Evolutionary conservation across 1,284 basidiomycete genomes (phyloP).

Genomic region (Peniophora sp.): DNA sequence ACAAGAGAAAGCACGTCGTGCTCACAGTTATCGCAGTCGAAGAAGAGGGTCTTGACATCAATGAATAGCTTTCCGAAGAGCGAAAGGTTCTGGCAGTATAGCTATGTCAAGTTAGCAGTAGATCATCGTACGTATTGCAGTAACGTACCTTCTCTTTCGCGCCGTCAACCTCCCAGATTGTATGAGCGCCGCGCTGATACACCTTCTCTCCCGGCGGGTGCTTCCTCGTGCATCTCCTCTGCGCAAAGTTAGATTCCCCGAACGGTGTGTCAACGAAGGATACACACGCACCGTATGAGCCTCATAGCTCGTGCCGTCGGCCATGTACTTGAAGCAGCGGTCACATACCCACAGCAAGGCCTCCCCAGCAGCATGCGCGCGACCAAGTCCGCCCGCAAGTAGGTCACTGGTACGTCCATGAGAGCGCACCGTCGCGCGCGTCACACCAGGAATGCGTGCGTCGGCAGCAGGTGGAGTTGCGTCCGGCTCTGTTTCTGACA

Average conservation of each 20-base stretch:
- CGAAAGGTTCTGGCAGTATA: conserved; percentile 94
- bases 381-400: conserved; percentile 52
- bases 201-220: conserved; percentile 88
- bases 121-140: conserved; percentile 1
- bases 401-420: conserved; percentile 68
- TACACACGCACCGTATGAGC: conserved; percentile 56
- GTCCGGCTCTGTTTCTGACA: conserved; percentile 55
- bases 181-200: conserved; percentile 85
- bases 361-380: conserved; percentile 40
- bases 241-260: conserved; percentile 9
- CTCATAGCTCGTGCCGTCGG: conserved; percentile 65
- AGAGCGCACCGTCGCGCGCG: conserved; percentile 40
- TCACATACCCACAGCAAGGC: conserved; percentile 78
- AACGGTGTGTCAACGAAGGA: conserved; percentile 5
- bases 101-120: conserved; percentile 33
- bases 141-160: conserved; percentile 66
- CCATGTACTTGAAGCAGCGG: conserved; percentile 96
- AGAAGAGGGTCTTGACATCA: conserved; percentile 96
- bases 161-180: conserved; percentile 96
- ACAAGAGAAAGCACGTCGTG: conserved; percentile 5
- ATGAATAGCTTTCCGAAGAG: conserved; percentile 99
- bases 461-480: conserved; percentile 29
- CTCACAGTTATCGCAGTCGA: conserved; percentile 82
- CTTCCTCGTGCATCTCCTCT: conserved; percentile 66
- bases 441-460: conserved; percentile 34